phyloP scores from a whole-genome alignment of 768 basidiomycete genomes.

The Trametes cingulata region DNA sequence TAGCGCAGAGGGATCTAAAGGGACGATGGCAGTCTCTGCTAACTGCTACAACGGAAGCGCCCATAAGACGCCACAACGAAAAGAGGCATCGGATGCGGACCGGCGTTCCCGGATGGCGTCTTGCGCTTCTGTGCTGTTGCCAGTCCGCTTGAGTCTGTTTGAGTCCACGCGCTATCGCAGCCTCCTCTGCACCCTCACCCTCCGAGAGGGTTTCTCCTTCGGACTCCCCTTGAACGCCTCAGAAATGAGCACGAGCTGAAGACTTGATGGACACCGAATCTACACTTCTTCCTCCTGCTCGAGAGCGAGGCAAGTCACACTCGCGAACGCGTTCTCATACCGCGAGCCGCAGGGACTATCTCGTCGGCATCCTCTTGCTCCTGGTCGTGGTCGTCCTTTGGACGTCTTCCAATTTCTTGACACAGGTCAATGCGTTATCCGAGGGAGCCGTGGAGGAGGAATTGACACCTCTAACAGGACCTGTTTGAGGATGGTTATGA shows the following conservation, averaged over 20 bases:
- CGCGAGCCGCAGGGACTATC: slow-evolving; percentile 39
- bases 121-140: too few relatives aligned
- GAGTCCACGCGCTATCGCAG: too few relatives aligned
- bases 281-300: slow-evolving; percentile 3
- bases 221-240: background rate
- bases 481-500: slow-evolving; percentile 69
- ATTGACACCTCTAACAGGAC: slow-evolving; percentile 28
- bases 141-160: too few relatives aligned
- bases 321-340: slow-evolving; percentile 9
- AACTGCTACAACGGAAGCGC: too few relatives aligned
- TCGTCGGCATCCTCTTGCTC: slow-evolving; percentile 67
- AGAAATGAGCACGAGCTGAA: background rate
- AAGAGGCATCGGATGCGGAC: too few relatives aligned
- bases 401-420: slow-evolving; percentile 88
- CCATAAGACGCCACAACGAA: too few relatives aligned
- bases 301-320: slow-evolving; percentile 16
- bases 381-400: slow-evolving; percentile 81
- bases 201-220: too few relatives aligned
- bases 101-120: too few relatives aligned
- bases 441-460: background rate
- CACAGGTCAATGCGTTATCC: slow-evolving; percentile 51
- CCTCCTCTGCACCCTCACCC: too few relatives aligned
- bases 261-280: slow-evolving; percentile 12
- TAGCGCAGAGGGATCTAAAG: too few relatives aligned
- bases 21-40: too few relatives aligned